phyloP scores from a whole-genome alignment of 73 alveolate species.

The Paramecium sonneborni region DNA sequence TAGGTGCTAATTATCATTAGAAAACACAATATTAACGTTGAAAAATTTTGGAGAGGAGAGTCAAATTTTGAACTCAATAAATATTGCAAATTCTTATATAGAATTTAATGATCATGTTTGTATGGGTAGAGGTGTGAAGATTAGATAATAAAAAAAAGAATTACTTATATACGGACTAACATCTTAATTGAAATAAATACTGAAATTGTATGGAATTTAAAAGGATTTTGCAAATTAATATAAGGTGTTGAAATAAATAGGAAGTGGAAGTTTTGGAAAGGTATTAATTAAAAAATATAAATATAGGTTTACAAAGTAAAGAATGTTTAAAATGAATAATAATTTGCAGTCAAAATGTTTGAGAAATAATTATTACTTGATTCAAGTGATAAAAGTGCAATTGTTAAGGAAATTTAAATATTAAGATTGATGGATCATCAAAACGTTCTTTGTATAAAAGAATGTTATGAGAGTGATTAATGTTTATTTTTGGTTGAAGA shows the following conservation, averaged over 20 bases:
- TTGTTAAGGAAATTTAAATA: not conserved
- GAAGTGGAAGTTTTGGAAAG: conserved; percentile 94
- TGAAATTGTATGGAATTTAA: not conserved
- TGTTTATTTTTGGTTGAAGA: conserved; percentile 69
- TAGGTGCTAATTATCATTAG: not conserved
- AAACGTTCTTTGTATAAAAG: conserved; percentile 42
- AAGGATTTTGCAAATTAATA: not conserved
- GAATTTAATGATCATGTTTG: conserved; percentile 3
- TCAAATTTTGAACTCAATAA: not conserved
- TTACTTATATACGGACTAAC: not conserved
- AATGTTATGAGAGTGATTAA: conserved; percentile 70
- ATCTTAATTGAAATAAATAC: not conserved
- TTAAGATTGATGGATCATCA: not conserved
- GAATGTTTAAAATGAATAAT: conserved; percentile 56
- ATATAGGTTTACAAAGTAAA: conserved; percentile 72
- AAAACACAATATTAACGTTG: not conserved
- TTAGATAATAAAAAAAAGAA: not conserved
- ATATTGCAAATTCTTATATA: not conserved
- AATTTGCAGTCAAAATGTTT: not conserved
- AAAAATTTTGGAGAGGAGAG: not conserved
- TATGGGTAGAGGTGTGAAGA: not conserved
- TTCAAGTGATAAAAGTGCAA: not conserved
- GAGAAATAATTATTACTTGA: not conserved
- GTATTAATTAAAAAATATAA: conserved; percentile 47
- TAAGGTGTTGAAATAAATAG: conserved; percentile 38